These are phyloP conservation scores for Centaurea solstitialis DNA, from an alignment of 129 eudicot species.

Conservation along the genomic window DNA sequence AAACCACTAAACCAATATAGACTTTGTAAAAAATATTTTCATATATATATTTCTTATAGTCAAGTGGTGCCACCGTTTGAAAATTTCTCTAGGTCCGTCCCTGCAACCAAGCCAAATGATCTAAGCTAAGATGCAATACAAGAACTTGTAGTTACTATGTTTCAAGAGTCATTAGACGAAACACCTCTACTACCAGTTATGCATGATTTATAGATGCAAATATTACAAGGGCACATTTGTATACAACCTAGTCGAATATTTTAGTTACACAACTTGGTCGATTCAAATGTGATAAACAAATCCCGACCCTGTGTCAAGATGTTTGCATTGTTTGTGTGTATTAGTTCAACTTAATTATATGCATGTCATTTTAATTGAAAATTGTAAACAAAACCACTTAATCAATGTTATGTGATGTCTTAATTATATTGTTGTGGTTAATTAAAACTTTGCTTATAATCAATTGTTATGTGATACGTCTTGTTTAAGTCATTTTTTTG, in stretches of 20 bases:
- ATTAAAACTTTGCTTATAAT: no score
- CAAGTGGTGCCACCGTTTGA: no score
- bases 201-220: not conserved
- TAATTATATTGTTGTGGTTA: no score
- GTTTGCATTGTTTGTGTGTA: not conserved
- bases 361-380: not conserved
- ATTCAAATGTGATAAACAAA: not conserved
- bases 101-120: not conserved
- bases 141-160: not conserved
- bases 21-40: no score
- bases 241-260: not conserved
- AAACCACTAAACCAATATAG: no score
- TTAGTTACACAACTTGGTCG: not conserved
- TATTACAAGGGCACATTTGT: not conserved
- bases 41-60: no score
- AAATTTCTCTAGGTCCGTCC: no score
- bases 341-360: no score
- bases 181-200: not conserved
- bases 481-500: no score
- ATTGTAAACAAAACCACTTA: not conserved
- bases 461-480: no score
- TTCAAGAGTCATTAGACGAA: not conserved
- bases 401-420: not conserved
- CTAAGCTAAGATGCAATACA: not conserved
- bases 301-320: not conserved